These are phyloP conservation scores for Suillus fuscotomentosus DNA, from an alignment of 768 basidiomycete genomes.

Conservation along the genomic window DNA sequence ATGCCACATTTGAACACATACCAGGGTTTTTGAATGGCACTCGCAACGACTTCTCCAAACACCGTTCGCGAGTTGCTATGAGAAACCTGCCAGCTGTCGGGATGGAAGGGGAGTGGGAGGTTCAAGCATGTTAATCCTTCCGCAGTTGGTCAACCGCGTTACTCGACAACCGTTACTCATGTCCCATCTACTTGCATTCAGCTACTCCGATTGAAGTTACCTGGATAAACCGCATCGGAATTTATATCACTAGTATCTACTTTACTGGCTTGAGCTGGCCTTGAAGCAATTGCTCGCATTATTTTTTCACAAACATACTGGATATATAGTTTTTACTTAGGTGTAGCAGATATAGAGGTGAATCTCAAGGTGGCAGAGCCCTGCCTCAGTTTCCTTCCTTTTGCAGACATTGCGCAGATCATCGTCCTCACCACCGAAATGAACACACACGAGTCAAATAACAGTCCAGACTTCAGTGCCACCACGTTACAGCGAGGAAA, in stretches of 20 bases:
- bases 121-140: slow-evolving; percentile 54
- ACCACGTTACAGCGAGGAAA: neutral
- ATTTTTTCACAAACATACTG: neutral
- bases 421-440: neutral
- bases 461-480: neutral
- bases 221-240: neutral
- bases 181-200: neutral
- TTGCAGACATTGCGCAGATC: neutral
- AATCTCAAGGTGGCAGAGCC: neutral
- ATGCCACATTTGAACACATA: slow-evolving; percentile 30
- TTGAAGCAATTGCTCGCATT: slow-evolving; percentile 2
- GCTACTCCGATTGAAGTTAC: neutral
- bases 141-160: neutral
- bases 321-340: neutral
- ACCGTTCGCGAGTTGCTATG: slow-evolving; percentile 64
- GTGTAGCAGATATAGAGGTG: neutral
- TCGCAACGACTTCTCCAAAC: slow-evolving; percentile 27
- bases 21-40: slow-evolving; percentile 25
- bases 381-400: neutral
- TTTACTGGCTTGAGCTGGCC: neutral
- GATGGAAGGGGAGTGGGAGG: slow-evolving; percentile 76
- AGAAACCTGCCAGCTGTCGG: slow-evolving; percentile 62
- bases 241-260: slow-evolving; percentile 1
- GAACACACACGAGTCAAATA: neutral
- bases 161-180: neutral